These are phyloP conservation scores for Talaromyces liani DNA, from an alignment of 495 filamentous ascomycete genomes.

Conservation along the genomic window DNA sequence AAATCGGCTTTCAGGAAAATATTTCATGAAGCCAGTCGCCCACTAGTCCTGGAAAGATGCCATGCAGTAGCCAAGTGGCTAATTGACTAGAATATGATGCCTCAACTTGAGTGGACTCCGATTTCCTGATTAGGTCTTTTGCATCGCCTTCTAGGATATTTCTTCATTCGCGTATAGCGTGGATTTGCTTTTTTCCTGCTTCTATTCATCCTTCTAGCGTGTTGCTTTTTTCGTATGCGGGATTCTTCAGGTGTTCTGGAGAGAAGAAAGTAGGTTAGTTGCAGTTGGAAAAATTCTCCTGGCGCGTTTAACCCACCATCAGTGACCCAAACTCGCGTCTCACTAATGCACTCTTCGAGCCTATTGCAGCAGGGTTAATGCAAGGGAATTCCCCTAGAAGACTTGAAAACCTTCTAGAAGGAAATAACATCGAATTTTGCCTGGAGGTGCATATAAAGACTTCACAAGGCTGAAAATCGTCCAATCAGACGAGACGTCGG, in stretches of 20 bases:
- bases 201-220: neutral
- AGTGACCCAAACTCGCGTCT: neutral
- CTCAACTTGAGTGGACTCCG: neutral
- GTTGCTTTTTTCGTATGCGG: neutral
- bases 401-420: neutral
- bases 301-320: neutral
- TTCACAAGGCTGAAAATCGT: neutral
- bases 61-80: neutral
- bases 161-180: neutral
- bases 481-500: neutral
- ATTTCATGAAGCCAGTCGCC: neutral
- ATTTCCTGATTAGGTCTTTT: neutral
- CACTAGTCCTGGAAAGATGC: neutral
- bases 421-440: neutral
- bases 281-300: neutral
- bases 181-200: neutral
- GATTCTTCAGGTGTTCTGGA: neutral
- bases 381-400: neutral
- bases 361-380: neutral
- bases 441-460: neutral
- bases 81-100: neutral
- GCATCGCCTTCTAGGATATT: slow-evolving; percentile 3
- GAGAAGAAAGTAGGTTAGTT: neutral
- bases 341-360: neutral
- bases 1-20: neutral